phyloP scores from a whole-genome alignment of 75 land plant species.

The Cryptomeria japonica region DNA sequence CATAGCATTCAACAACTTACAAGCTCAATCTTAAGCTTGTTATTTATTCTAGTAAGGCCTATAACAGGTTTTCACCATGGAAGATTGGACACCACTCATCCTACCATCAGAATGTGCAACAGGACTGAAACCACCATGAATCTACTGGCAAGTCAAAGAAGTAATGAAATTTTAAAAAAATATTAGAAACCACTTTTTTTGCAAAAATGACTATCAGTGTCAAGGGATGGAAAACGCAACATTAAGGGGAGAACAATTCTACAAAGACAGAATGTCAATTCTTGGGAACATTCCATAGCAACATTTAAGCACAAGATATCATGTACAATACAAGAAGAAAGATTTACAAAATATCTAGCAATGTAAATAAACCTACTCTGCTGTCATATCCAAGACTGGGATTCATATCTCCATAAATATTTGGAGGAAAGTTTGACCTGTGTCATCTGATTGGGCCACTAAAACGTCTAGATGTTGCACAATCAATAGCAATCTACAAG shows the following conservation, averaged over 20 bases:
- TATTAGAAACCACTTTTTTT: background rate
- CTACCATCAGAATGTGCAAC: background rate
- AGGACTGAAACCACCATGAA: background rate
- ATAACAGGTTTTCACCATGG: background rate
- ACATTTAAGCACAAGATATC: background rate
- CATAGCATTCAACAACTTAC: background rate
- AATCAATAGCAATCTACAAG: conserved; percentile 17
- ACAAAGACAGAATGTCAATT: background rate
- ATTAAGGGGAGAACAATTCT: background rate
- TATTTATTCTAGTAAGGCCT: background rate
- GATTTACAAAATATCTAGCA: background rate
- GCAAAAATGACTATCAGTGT: background rate
- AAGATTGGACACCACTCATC: background rate
- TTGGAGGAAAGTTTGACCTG: background rate
- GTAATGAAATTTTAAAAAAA: background rate
- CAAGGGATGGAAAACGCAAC: background rate
- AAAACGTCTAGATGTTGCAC: conserved; percentile 13
- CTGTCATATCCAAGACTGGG: background rate
- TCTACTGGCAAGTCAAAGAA: background rate
- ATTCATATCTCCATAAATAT: background rate
- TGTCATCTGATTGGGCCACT: background rate
- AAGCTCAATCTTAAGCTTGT: background rate
- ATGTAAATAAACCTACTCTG: background rate
- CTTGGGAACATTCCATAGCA: background rate
- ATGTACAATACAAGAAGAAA: background rate